Evolutionary conservation across 2,329 filamentous ascomycete genomes (phyloP), one percentile per base, ranked within the genome.

Genomic region (Chaetomium olivaceum): DNA sequence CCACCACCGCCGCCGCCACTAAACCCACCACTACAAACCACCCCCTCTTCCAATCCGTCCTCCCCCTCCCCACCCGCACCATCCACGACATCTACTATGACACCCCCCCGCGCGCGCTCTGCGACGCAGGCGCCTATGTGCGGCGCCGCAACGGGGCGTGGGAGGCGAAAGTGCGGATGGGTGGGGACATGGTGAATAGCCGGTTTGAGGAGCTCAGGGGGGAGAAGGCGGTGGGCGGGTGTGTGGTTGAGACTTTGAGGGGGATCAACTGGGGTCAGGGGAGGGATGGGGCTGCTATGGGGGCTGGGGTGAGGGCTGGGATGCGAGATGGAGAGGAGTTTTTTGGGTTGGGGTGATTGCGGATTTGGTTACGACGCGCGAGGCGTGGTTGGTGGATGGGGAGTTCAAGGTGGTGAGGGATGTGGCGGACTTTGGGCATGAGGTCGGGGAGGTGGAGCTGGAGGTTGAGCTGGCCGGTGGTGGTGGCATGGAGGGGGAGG

Each of bases 31-130:
- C 3, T 50, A 43, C 27, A 7, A 16, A 21, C 64, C 62, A 14
- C 6, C 29, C 36, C 14, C 14, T 43, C 9, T 67, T 70, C 61
- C 5, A 3, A 5, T 62, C 56, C 19, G 50, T 70, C 14, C 31
- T 33, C 2, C 12, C 55, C 29, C 55, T 64, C 19, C 67, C 67
- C 1, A 50, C 56, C 29, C 43, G 52, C 39, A 59, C 33, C 8
- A 59, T 68, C 50, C 67, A 65, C 63, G 67, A 70, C 61, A 61
- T 63, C 27, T 70, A 68, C 65, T 70, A 67, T 58, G 68, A 70
- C 64, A 62, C 59, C 6, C 25, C 52, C 9, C 16, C 33, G n/a
- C 39, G 14, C 29, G 14, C 58, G 14, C 61, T 65, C 39, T 64
- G 21, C 33, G 3, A 16, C 9, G 29, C 36, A 6, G 64, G 62